phyloP scores from a whole-genome alignment of 805 yeast species.

The Candida tibetensis region DNA sequence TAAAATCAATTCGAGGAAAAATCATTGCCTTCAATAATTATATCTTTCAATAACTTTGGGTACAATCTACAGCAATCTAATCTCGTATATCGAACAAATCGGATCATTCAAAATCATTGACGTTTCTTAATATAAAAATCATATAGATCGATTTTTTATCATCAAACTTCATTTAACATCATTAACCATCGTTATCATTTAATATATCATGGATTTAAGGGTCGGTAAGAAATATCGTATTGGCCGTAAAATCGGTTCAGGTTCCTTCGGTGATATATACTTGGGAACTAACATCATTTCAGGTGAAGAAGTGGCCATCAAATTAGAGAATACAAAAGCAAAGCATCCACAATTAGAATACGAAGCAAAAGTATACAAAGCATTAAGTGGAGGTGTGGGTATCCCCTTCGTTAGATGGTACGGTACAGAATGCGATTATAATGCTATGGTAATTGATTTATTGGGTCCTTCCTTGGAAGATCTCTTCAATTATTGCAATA shows the following conservation, averaged over 20 bases:
- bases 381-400: constrained; percentile 94
- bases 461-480: constrained; percentile 96
- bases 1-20: too few species aligned
- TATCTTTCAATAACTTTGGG: too few species aligned
- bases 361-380: constrained; percentile 93
- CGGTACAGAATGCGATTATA: constrained; percentile 94
- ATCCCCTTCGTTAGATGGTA: constrained; percentile 96
- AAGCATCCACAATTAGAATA: constrained; percentile 96
- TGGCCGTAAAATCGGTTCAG: constrained; percentile 94
- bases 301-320: constrained; percentile 97
- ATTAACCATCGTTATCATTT: too few species aligned
- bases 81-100: too few species aligned
- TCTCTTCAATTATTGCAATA: constrained; percentile 90
- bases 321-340: constrained; percentile 83
- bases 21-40: too few species aligned
- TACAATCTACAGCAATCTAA: too few species aligned
- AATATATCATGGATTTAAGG: constrained; percentile 69
- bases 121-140: too few species aligned
- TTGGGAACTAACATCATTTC: constrained; percentile 89
- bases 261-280: constrained; percentile 96
- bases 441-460: constrained; percentile 94
- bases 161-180: too few species aligned
- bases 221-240: constrained; percentile 93
- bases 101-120: too few species aligned
- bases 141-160: too few species aligned